Evolutionary conservation across 352 stramenopile species (phyloP), one percentile per base, ranked within the genome.

Genomic region (Saprolegnia parasitica): DNA sequence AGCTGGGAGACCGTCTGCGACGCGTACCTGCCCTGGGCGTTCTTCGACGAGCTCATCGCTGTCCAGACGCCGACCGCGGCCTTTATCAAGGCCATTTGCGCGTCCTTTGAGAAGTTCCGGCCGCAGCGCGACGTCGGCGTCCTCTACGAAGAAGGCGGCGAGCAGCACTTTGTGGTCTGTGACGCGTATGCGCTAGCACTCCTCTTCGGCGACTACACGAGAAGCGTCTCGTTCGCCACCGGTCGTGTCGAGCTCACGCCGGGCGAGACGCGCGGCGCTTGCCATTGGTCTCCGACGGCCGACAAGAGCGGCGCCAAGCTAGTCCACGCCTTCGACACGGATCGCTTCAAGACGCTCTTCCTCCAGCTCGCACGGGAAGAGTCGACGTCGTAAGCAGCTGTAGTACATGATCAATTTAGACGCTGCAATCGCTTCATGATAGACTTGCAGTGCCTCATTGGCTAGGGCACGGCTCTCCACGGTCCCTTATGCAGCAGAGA

Each of bases 181-280:
- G 84, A 92, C 46, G 86, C 83, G 18, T 91, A 91, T 67, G 83
- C 86, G 9, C 71, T 90, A 32, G 84, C 81, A 29, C 76, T 89
- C 29, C 74, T 94, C 45, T 71, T 91, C 11, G 71, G 88, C 24
- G 52, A 58, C 32, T 8, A 16, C 32, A 58, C 52, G 32, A 58
- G 13, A 8, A 8, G 16, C 8, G 23, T 29, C 8, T 58, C 52
- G 23, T 58, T 58, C 32, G 52, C 52, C 8, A 8, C 8, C 23
- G 52, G 52, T 16, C 23, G 13, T 8, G 52, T 58, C 13, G 16
- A 16, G 8, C 8, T 58, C 8, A 16, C 8, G 8, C 8, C 23
- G 8, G 52, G 52, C 15, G 52, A 8, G 32, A 58, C 52, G 16
- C 52, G 52, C 8, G 52, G 52, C 23, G 23, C 8, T 13, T 58